These are phyloP conservation scores for Alternaria arbusti DNA, from an alignment of 2,329 filamentous ascomycete genomes.

Conservation along the genomic window DNA sequence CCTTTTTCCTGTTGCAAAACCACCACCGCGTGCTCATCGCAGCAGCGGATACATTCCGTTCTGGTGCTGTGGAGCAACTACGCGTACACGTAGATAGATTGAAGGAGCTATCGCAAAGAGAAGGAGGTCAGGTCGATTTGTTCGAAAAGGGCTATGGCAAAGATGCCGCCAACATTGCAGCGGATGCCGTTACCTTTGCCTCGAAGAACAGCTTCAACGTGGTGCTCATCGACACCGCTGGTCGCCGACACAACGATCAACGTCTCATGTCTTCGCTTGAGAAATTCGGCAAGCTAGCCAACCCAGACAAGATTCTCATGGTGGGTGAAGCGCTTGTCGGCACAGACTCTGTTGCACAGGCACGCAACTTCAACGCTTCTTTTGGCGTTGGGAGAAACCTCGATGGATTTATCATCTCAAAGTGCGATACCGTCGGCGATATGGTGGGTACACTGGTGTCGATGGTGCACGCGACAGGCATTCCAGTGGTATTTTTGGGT, in stretches of 20 bases:
- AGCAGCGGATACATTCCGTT: constrained; percentile 95
- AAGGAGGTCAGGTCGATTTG: constrained; percentile 81
- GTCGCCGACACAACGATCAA: constrained; percentile 92
- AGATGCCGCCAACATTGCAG: constrained; percentile 92
- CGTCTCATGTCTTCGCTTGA: constrained; percentile 95
- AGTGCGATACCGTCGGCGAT: constrained; percentile 99
- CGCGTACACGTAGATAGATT: constrained; percentile 94
- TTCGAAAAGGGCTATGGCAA: constrained; percentile 99
- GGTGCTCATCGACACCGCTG: constrained; percentile 95
- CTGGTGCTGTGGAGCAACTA: constrained; percentile 94
- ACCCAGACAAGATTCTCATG: constrained; percentile 99
- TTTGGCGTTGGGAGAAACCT: constrained; percentile 82
- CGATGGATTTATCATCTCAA: constrained; percentile 97
- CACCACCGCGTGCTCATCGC: constrained; percentile 94
- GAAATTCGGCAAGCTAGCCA: constrained; percentile 95
- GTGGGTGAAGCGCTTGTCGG: constrained; percentile 92
- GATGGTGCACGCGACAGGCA: constrained; percentile 95
- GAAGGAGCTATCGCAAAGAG: constrained; percentile 83
- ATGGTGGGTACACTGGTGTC: constrained; percentile 97
- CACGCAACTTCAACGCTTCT: constrained; percentile 91
- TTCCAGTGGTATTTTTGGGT: constrained; percentile 92
- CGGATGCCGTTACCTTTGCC: constrained; percentile 87
- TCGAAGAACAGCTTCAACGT: constrained; percentile 82
- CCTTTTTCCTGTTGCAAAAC: constrained; percentile 97
- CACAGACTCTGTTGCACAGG: constrained; percentile 93